Conservation (phyloP, 371 early-diverging fungal genomes). For the Saksenaea vasiformis region DNA sequence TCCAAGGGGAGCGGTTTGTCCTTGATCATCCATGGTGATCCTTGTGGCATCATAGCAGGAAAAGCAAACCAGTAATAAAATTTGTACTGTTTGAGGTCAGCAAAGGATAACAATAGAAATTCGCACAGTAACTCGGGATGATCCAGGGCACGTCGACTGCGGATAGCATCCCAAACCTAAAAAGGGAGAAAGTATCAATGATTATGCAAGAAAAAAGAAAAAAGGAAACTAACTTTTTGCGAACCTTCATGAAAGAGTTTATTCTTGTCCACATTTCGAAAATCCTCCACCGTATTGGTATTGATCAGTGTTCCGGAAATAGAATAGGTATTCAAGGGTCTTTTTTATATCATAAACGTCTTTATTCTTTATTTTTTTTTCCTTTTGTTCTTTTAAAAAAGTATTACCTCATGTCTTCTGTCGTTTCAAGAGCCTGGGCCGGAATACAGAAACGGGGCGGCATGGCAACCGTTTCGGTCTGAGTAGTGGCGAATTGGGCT, state of each 20-base stretch:
- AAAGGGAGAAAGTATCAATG: neutral
- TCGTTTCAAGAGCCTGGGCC: slow-evolving; percentile 30
- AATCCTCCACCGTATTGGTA: slow-evolving; percentile 93
- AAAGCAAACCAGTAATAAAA: slow-evolving; percentile 94
- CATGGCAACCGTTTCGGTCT: slow-evolving; percentile 15
- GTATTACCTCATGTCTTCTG: slow-evolving; percentile 24
- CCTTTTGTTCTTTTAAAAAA: neutral
- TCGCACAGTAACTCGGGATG: slow-evolving; percentile 63
- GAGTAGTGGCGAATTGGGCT: slow-evolving; percentile 39
- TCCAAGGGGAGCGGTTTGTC: slow-evolving; percentile 11
- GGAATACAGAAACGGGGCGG: slow-evolving; percentile 36
- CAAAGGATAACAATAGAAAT: slow-evolving; percentile 83
- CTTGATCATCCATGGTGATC: slow-evolving; percentile 24
- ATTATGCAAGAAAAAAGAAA: neutral
- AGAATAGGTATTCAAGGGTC: slow-evolving; percentile 30
- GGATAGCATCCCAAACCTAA: slow-evolving; percentile 72
- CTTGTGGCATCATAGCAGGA: slow-evolving; percentile 71
- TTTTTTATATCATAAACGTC: slow-evolving; percentile 2
- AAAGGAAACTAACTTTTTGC: slow-evolving; percentile 40
- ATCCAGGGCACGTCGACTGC: slow-evolving; percentile 60
- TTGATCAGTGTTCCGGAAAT: slow-evolving; percentile 70
- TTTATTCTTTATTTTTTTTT: slow-evolving; percentile 3
- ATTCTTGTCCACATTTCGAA: slow-evolving; percentile 76
- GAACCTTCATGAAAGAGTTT: slow-evolving; percentile 53
- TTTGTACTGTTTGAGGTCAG: slow-evolving; percentile 91